Evolutionary conservation across 140 eudicot genomes (phyloP), one percentile per base, ranked within the genome.

Genomic region (Stevia rebaudiana): DNA sequence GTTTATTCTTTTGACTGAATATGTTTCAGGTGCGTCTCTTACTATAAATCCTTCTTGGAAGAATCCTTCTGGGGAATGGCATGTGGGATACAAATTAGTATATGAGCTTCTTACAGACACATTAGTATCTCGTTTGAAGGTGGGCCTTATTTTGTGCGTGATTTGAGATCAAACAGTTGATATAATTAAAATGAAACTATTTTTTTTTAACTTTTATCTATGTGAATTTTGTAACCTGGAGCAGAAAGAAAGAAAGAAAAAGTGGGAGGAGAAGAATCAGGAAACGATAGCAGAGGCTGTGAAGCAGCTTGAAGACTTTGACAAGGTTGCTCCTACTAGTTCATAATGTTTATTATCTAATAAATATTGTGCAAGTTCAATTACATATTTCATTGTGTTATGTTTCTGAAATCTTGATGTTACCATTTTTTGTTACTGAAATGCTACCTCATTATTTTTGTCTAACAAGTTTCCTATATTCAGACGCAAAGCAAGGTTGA

Each of bases 21-120:
- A 24, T 33, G 42, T 36, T 13, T 19, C 51, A 92, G 98, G 98
- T 67, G 81, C 88, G 28, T 70, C 90, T 39, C 84, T 92, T 78
- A 64, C 72, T 63, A 80, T 92, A 30, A 92, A 85, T 78, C 70
- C 96, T 60, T 81, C 96, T 25, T 92, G 98, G 98, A 88, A 75
- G 48, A 92, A 92, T 63, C 98, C 96, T 69, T 77, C 96, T 30
- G 98, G 98, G 63, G 95, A 88, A 24, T 92, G 98, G 98, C 98
- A 78, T 52, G 96, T 92, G 60, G 98, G 98, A 46, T 85, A 61
- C 72, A 85, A 92, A 58, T 74, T 92, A 68, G 81, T 92, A 25
- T 92, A 92, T 50, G 98, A 92, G 81, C 96, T 92, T 70, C 92
- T 92, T 58, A 88, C 98, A 12, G 78, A 72, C 71, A 86, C 89